These are phyloP conservation scores for Chlamydomonas reinhardtii DNA, from an alignment of 163 green algal species.

Conservation along the genomic window DNA sequence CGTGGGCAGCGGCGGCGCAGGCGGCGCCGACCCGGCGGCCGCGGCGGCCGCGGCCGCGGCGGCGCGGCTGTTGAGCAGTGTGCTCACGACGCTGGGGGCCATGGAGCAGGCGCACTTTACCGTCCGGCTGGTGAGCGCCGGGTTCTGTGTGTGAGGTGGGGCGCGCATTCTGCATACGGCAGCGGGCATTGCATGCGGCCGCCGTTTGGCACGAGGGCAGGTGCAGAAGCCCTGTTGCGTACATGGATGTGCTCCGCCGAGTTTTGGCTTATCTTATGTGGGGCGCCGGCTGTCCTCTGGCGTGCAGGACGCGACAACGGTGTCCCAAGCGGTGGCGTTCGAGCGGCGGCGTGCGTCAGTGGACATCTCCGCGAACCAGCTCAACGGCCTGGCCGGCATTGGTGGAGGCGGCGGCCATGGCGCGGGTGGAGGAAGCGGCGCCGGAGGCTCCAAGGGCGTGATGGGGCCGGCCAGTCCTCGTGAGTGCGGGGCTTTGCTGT, in stretches of 20 bases:
- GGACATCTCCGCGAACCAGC: not conserved
- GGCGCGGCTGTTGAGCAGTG: slow-evolving; percentile 14
- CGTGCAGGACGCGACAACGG: slow-evolving; percentile 2
- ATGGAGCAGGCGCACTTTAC: slow-evolving; percentile 12
- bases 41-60: not conserved
- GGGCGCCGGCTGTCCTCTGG: too few relatives aligned
- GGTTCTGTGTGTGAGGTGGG: too few relatives aligned
- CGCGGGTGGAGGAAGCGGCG: not conserved
- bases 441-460: not conserved
- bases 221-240: too few relatives aligned
- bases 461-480: slow-evolving; percentile 18
- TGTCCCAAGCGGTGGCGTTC: not conserved
- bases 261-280: too few relatives aligned
- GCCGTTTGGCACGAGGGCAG: too few relatives aligned
- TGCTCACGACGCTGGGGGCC: slow-evolving; percentile 21
- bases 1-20: not conserved
- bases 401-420: not conserved
- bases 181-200: too few relatives aligned
- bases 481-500: not conserved
- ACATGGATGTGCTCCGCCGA: too few relatives aligned
- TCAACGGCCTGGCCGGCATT: not conserved
- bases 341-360: slow-evolving; percentile 19
- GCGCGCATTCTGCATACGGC: too few relatives aligned
- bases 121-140: slow-evolving; percentile 1
- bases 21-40: not conserved